Evolutionary conservation across 2,329 filamentous ascomycete species (phyloP).

Genomic region (Aurifilum marmelostoma): DNA sequence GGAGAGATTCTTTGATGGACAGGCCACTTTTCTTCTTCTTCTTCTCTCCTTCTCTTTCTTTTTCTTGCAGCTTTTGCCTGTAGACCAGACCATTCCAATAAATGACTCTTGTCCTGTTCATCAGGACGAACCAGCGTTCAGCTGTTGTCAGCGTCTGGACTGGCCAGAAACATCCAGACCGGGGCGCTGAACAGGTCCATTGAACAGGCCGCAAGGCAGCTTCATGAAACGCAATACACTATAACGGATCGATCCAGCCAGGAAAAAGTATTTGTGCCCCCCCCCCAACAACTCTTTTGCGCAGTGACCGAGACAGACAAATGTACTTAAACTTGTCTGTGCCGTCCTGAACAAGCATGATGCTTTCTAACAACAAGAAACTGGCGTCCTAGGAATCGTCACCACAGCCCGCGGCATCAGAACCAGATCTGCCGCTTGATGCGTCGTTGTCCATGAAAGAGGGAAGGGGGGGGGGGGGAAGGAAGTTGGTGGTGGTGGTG

Average conservation of each 20-base stretch:
- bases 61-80: not conserved
- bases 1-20: not conserved
- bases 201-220: slow-evolving; percentile 1
- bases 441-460: not conserved
- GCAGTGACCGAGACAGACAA: not conserved
- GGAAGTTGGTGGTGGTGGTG: too few relatives aligned
- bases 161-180: not conserved
- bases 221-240: not conserved
- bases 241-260: not conserved
- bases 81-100: not conserved
- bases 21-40: not conserved
- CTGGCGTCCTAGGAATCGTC: not conserved
- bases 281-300: not conserved
- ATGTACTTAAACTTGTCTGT: not conserved
- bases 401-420: not conserved
- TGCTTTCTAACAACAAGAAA: not conserved
- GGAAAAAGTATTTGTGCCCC: too few relatives aligned
- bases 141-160: not conserved
- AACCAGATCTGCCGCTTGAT: not conserved
- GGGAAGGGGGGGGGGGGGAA: too few relatives aligned
- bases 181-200: not conserved
- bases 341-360: not conserved
- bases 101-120: not conserved
- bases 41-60: too few relatives aligned
- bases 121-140: not conserved